These are phyloP conservation scores for Lentinus brumalis DNA, from an alignment of 768 basidiomycete species.

Conservation along the genomic window DNA sequence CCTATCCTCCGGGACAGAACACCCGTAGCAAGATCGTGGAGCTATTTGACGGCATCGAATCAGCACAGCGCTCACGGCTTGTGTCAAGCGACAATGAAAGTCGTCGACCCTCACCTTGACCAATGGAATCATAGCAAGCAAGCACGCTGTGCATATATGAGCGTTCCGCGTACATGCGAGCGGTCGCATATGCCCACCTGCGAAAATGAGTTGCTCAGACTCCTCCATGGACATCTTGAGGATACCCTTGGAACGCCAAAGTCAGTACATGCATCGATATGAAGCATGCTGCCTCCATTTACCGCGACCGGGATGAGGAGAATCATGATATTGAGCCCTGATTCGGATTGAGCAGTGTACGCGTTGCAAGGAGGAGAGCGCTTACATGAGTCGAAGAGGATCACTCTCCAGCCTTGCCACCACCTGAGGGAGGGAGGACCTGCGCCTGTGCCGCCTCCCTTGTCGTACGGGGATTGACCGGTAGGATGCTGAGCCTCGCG, in stretches of 20 bases:
- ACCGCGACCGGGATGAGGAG: slow-evolving; percentile 71
- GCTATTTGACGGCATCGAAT: slow-evolving; percentile 35
- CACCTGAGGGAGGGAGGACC: slow-evolving; percentile 11
- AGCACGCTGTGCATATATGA: slow-evolving; percentile 47
- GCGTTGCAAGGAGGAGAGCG: not conserved
- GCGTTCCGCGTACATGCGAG: not conserved
- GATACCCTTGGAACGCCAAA: slow-evolving; percentile 48
- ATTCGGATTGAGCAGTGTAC: not conserved
- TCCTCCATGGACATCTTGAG: slow-evolving; percentile 49
- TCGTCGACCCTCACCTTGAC: slow-evolving; percentile 56
- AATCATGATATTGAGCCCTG: slow-evolving; percentile 74
- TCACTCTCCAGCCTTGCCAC: slow-evolving; percentile 54
- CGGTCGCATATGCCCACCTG: slow-evolving; percentile 46
- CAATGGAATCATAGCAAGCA: slow-evolving; percentile 74
- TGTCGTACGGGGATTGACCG: slow-evolving; percentile 11
- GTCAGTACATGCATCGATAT: not conserved
- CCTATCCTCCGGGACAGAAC: slow-evolving; percentile 78
- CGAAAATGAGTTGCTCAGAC: slow-evolving; percentile 59
- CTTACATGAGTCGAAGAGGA: slow-evolving; percentile 62
- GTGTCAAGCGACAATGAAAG: not conserved
- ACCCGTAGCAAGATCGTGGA: slow-evolving; percentile 76
- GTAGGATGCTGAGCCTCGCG: slow-evolving; percentile 5
- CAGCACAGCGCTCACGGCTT: not conserved
- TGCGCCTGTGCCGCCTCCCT: slow-evolving; percentile 2
- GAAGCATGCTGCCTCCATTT: not conserved